Percentiles rank a stretch among this genome's conserved stretches.
These are phyloP conservation scores for Hanseniaspora lachancei DNA, from an alignment of 805 yeast species.

Conservation along the genomic window DNA sequence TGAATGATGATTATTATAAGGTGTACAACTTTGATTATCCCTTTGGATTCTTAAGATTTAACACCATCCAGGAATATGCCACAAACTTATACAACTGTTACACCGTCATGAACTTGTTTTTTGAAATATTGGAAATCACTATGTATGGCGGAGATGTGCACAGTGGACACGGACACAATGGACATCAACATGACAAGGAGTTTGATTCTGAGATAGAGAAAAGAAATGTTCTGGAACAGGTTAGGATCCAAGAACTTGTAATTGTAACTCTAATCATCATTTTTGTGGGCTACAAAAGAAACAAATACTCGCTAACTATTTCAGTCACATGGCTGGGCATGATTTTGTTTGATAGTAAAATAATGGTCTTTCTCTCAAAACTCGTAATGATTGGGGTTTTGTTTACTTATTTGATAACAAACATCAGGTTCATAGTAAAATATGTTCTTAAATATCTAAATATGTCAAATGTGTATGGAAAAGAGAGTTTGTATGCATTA, in stretches of 20 bases:
- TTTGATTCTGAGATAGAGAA: neutral
- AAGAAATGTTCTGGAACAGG: neutral
- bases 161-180: slow-evolving; percentile 2
- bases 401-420: neutral
- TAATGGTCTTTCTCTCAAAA: neutral
- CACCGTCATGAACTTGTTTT: slow-evolving; percentile 5
- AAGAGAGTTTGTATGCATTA: neutral
- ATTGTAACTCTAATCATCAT: neutral
- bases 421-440: neutral
- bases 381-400: neutral
- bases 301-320: neutral
- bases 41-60: slow-evolving; percentile 9
- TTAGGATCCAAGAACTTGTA: neutral
- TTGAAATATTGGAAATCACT: slow-evolving; percentile 8
- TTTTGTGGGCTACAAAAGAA: neutral
- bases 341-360: neutral
- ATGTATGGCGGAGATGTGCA: slow-evolving; percentile 4
- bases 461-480: neutral
- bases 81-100: neutral
- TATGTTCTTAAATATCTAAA: neutral
- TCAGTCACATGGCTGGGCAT: neutral
- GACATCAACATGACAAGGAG: slow-evolving; percentile 5
- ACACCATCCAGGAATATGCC: neutral
- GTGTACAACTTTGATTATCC: slow-evolving; percentile 8
- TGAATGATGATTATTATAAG: slow-evolving; percentile 1